Conservation (phyloP, 257 asterid species). For the Linderniella brevidens region DNA sequence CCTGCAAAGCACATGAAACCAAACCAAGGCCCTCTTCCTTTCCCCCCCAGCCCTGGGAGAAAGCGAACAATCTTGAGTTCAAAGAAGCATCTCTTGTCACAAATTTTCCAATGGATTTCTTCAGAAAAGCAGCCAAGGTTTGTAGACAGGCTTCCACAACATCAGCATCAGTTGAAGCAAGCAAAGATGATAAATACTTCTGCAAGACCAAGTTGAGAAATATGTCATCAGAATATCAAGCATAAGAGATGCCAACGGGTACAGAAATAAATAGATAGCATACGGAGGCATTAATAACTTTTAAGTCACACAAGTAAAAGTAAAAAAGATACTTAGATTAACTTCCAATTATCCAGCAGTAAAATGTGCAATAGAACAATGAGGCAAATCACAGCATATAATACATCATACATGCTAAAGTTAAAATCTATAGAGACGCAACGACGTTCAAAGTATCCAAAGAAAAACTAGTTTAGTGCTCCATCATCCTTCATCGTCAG, state of each 20-base stretch:
- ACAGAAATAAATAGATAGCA: too few species aligned
- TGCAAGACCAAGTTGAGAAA: slow-evolving; percentile 21
- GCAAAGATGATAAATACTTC: slow-evolving; percentile 86
- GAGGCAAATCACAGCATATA: too few species aligned
- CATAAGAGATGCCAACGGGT: slow-evolving; percentile 5
- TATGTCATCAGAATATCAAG: slow-evolving; percentile 10
- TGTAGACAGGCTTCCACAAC: slow-evolving; percentile 90
- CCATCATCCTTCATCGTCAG: too few species aligned
- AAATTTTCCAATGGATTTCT: slow-evolving; percentile 83
- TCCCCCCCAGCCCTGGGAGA: slow-evolving; percentile 99
- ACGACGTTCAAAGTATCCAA: too few species aligned
- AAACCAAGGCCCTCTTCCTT: slow-evolving; percentile 96
- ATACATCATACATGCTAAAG: too few species aligned
- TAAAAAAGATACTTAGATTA: too few species aligned
- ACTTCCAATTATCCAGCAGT: too few species aligned
- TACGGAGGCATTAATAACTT: too few species aligned
- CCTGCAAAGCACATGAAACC: slow-evolving; percentile 60
- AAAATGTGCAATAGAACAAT: too few species aligned
- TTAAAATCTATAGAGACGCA: too few species aligned
- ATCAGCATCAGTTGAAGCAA: slow-evolving; percentile 80
- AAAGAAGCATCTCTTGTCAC: slow-evolving; percentile 68
- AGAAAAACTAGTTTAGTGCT: too few species aligned
- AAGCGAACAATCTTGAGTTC: slow-evolving; percentile 72
- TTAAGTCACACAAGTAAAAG: too few species aligned
- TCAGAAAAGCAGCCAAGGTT: slow-evolving; percentile 85